Conservation (phyloP, 176 grass and related monocot species). For the Paspalum vaginatum region DNA sequence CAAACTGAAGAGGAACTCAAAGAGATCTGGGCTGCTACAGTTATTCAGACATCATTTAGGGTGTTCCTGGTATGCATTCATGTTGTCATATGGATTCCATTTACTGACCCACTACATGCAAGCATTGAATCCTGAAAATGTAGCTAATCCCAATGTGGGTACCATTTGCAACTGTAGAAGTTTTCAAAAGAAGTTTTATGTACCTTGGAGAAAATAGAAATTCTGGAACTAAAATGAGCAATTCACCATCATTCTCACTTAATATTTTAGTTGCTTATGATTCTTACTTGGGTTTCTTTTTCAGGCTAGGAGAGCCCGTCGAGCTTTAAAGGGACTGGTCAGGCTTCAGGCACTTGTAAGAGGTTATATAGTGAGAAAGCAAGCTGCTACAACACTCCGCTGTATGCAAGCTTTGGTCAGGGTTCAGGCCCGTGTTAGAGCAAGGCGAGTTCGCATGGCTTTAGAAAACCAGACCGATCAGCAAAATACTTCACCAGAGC, state of each 20-base stretch:
- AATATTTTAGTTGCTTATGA: conserved; percentile 4
- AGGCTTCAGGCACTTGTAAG: conserved; percentile 97
- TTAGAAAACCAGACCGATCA: conserved; percentile 83
- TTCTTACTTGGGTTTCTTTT: conserved; percentile 38
- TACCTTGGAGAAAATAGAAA: background rate
- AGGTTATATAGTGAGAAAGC: conserved; percentile 96
- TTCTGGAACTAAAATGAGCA: background rate
- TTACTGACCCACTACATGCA: background rate
- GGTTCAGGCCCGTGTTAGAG: conserved; percentile 90
- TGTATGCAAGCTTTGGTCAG: conserved; percentile 97
- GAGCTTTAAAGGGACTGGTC: conserved; percentile 88
- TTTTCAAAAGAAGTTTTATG: background rate
- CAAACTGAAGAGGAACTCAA: conserved; percentile 55
- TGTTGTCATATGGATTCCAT: conserved; percentile 6
- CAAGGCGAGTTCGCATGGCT: conserved; percentile 78
- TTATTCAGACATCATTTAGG: conserved; percentile 91
- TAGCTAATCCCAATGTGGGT: background rate
- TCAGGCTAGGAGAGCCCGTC: conserved; percentile 89
- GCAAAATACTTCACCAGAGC: conserved; percentile 50
- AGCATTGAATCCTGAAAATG: conserved; percentile 7
- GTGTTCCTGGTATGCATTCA: conserved; percentile 82
- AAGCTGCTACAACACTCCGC: conserved; percentile 85
- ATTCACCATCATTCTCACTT: background rate
- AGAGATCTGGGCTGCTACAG: conserved; percentile 73
- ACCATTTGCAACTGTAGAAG: background rate